Base-by-base conservation (phyloP, 306 rosid genomes). In the Quercus mongolica region DNA sequence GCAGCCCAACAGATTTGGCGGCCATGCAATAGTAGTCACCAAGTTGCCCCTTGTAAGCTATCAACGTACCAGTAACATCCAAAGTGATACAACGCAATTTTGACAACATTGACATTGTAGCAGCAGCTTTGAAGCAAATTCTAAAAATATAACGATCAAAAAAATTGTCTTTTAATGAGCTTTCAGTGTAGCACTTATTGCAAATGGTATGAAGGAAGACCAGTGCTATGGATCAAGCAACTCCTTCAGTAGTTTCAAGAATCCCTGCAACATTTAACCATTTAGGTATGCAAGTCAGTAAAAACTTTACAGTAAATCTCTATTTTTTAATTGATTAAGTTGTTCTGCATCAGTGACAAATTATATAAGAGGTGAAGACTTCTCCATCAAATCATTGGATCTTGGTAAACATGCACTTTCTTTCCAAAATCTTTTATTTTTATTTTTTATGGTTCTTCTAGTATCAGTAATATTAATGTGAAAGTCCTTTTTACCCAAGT, bases 11-110 rank as follows among this genome's bases (percentile, higher is more conserved):
- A 58, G 99, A 82, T 88, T 92, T 95, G 82, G 96, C 99, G 59
- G 99, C 96, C 98, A 93, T 92, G 89, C 99, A 95, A 78, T 93
- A 95, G 79, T 93, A 95, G 87, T 95, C 99, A 74, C 99, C 94
- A 63, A 95, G 96, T 74, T 95, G 90, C 74, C 98, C 99, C 86
- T 93, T 95, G 96, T 95, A 95, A 70, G 99, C 99, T 69, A 92
- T 76, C 74, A 95, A 84, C 58, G 99, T 95, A 69, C 98, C 99
- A 0, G 99, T 93, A 78, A 93, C 99, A 82, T 95, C 99, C 56
- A 95, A 64, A 5, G 99, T 93, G 78, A 95, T 86, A 82, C 97
- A 95, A 10, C 97, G 96, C 76, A 95, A 82, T 72, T 62, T 91
- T 2, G 92, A 74, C 81, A 91, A 77, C 35, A 90, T 2, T 15